Base-by-base conservation (phyloP, 2,329 filamentous ascomycete genomes). In the Orbilia oligospora region DNA sequence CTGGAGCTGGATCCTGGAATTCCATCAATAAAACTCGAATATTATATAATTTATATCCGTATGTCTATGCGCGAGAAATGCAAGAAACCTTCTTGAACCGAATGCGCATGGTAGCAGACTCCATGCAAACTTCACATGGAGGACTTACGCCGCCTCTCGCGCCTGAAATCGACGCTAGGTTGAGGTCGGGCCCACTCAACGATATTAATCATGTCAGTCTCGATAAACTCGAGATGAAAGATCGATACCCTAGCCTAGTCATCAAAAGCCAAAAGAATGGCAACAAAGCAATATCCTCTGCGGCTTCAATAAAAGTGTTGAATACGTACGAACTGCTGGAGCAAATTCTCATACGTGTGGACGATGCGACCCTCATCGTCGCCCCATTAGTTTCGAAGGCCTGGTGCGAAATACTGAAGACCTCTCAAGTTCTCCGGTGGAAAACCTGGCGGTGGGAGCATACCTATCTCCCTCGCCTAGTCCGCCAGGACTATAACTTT, bases 111-210 rank as follows among this genome's bases (percentile, higher is more conserved):
- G 56, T 61, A 3, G 56, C 56, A 20, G 20, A 44, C 44, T 61
- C 56, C 56, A 61, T 41, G 56, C 56, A 61, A 44, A 44, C 18
- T 44, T 61, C 56, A 30, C 56, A 61, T 41, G 56, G 56, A 44
- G 22, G 56, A 27, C 56, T 44, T 14, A 44, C 56, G 36, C 33
- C 56, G 5, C 56, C 56, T 24, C 22, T 61, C 5, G 56, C 36
- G 27, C 56, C 56, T 44, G 56, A 58, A 58, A 58, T 61, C 36
- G 36, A 61, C 20, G 27, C 56, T 24, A 61, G 56, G 9, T 61
- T 61, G 20, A 61, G 56, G 20, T 27, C 44, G 14, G 56, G 24
- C 36, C 33, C 56, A 61, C 36, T 27, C 20, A 33, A 27, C 24
- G 36, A 44, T 24, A 44, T 61, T 20, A 27, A 44, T 38, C 10